Base-by-base conservation (phyloP, 2,329 filamentous ascomycete species). In the Claviceps sp. region DNA sequence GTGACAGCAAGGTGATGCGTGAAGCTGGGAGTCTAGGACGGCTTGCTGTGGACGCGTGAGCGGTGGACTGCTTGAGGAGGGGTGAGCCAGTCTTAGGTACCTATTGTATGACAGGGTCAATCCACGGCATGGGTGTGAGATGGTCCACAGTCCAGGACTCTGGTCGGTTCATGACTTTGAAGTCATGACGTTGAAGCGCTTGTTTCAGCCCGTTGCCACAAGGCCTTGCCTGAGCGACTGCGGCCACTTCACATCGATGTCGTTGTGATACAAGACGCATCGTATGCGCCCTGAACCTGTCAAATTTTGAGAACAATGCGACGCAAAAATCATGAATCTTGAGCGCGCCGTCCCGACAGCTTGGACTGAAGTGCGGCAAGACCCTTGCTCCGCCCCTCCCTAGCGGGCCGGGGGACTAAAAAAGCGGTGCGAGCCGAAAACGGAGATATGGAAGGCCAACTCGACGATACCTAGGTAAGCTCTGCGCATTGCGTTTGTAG, bases 391-490 rank as follows among this genome's bases (percentile, higher is more conserved):
- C 55, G 55, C 54, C 55, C 59, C 57, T 55, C 56, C 48, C 48
- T 53, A 54, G 52, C 50, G 47, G 50, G 52, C 47, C 48, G 44
- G 50, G 55, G 53, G 55, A 55, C 61, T 60, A 60, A 61, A 61
- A 60, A 62, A 62, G 62, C 65, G 65, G 63, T 64, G 65, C 65
- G 65, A 67, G 62, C 65, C 65, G 65, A 65, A 59, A 61, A 61
- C 62, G 65, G 62, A 50, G 42, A 49, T 40, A 54, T 26, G 24
- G 37, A 54, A 44, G 30, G 36, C 42, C 49, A 48, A 18, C 20
- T 52, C 24, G 30, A 48, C 40, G 30, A 34, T 34, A 34, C 6
- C 24, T 5, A 51, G 16, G 42, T n/a, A 18, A 18, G 49, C 34
- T 47, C 26, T 36, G 22, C 16, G 16, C 43, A 14, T 48, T 46